Evolutionary conservation across 2,329 filamentous ascomycete species (phyloP), one percentile per base, ranked within the genome.

Genomic region (Claviceps paspali): DNA sequence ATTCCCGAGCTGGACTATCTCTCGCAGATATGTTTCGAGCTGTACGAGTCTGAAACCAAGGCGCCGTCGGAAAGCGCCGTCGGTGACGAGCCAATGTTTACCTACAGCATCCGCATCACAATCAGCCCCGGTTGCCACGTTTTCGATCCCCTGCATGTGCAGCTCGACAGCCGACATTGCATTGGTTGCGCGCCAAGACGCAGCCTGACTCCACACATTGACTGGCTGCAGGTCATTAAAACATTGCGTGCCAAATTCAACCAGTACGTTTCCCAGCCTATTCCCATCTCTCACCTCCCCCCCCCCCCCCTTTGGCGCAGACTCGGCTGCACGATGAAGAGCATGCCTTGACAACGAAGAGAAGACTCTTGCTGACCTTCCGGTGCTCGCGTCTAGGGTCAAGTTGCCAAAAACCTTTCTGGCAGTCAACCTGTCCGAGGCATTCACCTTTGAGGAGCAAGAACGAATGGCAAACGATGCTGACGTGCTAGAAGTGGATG

Each of bases 1-100:
- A 98, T 98, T 45, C 91, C 91, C 0, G 91, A 98, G 60, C 76
- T 98, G 24, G 91, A 98, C 57, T 98, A 98, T 55, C 75, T 98
- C 21, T 92, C 83, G 6, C 91, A 96, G 54, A 96, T 98, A 53
- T 93, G 85, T 57, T 98, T 98, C 48, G 91, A 98, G 63, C 69
- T 98, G 21, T 98, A 98, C 60, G 91, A 98, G 57, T 88, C 85
- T 12, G 84, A 91, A 57, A 88, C 86, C 45, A 77, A 75, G 50
- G 56, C 61, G 14, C 50, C 64, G 8, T 49, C 54, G 41, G 54
- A 68, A 52, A 48, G 54, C 23, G 40, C 45, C 8, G 35, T 46
- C 4, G 46, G 48, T 17, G 75, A 79, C 42, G 75, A 76, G 26
- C 78, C 81, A 36, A 78, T 76, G 2, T 95, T 88, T 60, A 83